Evolutionary conservation across 2,329 filamentous ascomycete species (phyloP).

Genomic region (Cladophialophora immunda): DNA sequence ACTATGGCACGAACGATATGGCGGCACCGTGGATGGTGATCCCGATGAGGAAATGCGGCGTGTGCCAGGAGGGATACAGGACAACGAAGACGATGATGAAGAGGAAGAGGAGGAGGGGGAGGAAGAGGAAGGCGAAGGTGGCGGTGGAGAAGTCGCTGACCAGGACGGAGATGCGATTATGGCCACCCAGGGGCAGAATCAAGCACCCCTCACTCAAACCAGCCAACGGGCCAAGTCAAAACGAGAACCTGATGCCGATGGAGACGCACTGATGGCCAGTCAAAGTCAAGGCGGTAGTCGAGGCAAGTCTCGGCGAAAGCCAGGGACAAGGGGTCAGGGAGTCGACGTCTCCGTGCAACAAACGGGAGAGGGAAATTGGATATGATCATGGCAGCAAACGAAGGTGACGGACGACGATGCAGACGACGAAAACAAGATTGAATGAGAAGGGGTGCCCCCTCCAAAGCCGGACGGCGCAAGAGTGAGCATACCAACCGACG

Average conservation of each 20-base stretch:
- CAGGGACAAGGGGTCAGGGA: constrained; percentile 19
- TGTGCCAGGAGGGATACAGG: constrained; percentile 52
- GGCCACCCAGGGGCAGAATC: constrained; percentile 30
- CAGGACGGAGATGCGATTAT: constrained; percentile 39
- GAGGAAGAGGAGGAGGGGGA: constrained; percentile 33
- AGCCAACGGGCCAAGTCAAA: constrained; percentile 21
- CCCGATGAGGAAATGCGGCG: constrained; percentile 48
- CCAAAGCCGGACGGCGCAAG: background rate
- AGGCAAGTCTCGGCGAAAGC: constrained; percentile 28
- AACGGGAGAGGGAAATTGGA: constrained; percentile 20
- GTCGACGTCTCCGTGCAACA: constrained; percentile 20
- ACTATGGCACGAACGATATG: constrained; percentile 47
- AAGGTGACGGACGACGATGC: constrained; percentile 9
- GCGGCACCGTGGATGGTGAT: constrained; percentile 43
- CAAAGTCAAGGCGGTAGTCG: constrained; percentile 22
- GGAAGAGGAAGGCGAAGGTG: constrained; percentile 47
- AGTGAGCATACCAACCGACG: constrained; percentile 1
- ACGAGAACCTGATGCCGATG: constrained; percentile 29
- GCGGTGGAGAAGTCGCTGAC: constrained; percentile 47
- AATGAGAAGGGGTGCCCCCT: background rate
- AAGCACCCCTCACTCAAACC: background rate
- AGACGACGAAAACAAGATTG: background rate
- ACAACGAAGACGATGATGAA: constrained; percentile 53
- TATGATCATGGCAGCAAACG: constrained; percentile 20
- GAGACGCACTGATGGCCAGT: constrained; percentile 23